Conservation (phyloP, 441 rosid species). For the Syzygium syzygioides region DNA sequence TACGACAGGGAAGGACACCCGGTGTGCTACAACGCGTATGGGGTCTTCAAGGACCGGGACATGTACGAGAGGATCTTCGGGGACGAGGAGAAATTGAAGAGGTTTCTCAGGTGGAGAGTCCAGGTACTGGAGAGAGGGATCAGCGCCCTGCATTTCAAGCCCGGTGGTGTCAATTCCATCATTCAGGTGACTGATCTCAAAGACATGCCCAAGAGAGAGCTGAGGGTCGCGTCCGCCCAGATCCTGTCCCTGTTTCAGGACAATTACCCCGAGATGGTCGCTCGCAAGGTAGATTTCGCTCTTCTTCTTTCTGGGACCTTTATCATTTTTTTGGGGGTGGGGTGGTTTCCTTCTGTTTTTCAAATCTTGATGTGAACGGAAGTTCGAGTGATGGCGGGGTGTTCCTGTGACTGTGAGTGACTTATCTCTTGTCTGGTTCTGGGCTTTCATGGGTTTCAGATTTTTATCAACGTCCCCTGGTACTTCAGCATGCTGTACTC, state of each 20-base stretch:
- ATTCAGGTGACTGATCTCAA: constrained; percentile 95
- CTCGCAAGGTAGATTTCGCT: constrained; percentile 63
- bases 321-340: background rate
- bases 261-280: constrained; percentile 98
- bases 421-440: background rate
- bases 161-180: constrained; percentile 84
- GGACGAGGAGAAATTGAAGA: constrained; percentile 73
- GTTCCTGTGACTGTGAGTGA: background rate
- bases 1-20: constrained; percentile 84
- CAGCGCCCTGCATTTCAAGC: constrained; percentile 64
- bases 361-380: background rate
- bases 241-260: constrained; percentile 89
- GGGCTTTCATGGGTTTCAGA: constrained; percentile 27
- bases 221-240: constrained; percentile 78
- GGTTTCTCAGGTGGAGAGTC: constrained; percentile 86
- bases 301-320: background rate
- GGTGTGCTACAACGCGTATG: constrained; percentile 91
- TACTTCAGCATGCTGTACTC: constrained; percentile 78
- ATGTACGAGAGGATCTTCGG: constrained; percentile 84
- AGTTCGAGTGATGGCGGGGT: background rate
- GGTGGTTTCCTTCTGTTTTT: background rate
- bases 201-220: constrained; percentile 94
- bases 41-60: constrained; percentile 68
- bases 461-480: constrained; percentile 97
- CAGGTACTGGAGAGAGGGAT: constrained; percentile 90